These are phyloP conservation scores for Tremella fuciformis DNA, from an alignment of 768 basidiomycete species.

Conservation along the genomic window DNA sequence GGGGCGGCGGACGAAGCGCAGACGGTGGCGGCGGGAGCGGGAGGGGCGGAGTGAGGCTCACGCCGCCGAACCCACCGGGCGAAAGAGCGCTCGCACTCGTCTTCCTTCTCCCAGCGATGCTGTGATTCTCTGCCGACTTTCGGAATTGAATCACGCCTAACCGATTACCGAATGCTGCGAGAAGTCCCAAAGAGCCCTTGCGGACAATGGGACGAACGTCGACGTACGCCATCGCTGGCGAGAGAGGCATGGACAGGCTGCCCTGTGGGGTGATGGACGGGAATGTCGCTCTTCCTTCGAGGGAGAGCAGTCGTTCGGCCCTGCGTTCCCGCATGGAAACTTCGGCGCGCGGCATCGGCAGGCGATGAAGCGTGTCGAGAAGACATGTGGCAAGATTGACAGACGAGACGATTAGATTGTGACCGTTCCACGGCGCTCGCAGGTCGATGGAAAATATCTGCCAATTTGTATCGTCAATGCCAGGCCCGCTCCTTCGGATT, in stretches of 20 bases:
- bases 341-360: conserved; percentile 1
- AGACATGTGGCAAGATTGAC: conserved; percentile 12
- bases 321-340: conserved; percentile 24
- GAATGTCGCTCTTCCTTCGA: conserved; percentile 17
- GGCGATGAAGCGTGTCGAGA: conserved; percentile 9
- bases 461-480: conserved; percentile 36
- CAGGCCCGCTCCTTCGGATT: conserved; percentile 13
- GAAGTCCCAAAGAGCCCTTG: conserved; percentile 9
- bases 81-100: too few species aligned
- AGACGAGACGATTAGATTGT: conserved; percentile 18
- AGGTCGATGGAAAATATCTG: conserved; percentile 34
- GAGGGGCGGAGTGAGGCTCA: too few species aligned
- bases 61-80: too few species aligned
- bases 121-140: too few species aligned
- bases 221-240: conserved; percentile 27
- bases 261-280: background rate
- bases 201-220: conserved; percentile 18
- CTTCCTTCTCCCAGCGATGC: too few species aligned
- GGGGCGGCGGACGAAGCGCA: too few species aligned
- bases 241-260: conserved; percentile 14
- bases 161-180: conserved; percentile 37
- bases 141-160: conserved; percentile 22
- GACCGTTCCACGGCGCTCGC: conserved; percentile 30
- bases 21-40: background rate
- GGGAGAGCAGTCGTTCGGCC: conserved; percentile 14